A percentile compares a stretch with the other conserved stretches of the same genome.
Evolutionary conservation across 2,329 filamentous ascomycete genomes (phyloP).

Genomic region (Beauveria rudraprayagi): DNA sequence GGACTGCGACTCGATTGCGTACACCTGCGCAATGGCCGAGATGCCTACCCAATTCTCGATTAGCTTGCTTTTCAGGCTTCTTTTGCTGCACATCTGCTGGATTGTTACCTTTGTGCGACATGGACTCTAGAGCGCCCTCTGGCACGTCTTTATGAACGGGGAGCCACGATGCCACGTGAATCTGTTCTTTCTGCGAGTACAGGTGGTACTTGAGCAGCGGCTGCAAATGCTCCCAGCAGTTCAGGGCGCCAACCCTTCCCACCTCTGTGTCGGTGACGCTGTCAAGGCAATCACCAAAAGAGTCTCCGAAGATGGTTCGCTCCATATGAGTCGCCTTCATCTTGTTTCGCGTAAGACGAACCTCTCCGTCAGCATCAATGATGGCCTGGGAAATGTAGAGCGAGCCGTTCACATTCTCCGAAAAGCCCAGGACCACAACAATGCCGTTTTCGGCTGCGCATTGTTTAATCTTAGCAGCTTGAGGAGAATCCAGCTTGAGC

Average conservation of each 20-base stretch:
- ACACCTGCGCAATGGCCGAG: neutral
- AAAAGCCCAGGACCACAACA: slow-evolving; percentile 36
- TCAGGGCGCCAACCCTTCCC: slow-evolving; percentile 36
- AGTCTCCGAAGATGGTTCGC: slow-evolving; percentile 41
- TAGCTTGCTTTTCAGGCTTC: neutral
- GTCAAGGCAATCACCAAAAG: slow-evolving; percentile 27
- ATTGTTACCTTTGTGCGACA: neutral
- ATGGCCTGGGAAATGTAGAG: slow-evolving; percentile 40
- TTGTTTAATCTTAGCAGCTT: slow-evolving; percentile 29
- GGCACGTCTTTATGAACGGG: slow-evolving; percentile 9
- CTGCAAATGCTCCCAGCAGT: slow-evolving; percentile 45
- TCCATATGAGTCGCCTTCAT: slow-evolving; percentile 48
- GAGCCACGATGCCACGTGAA: slow-evolving; percentile 44
- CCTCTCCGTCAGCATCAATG: slow-evolving; percentile 32
- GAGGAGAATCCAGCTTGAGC: slow-evolving; percentile 29
- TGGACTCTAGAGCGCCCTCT: neutral
- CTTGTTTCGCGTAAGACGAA: slow-evolving; percentile 36
- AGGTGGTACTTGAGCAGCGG: slow-evolving; percentile 41
- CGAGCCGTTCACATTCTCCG: slow-evolving; percentile 28
- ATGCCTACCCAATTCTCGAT: neutral
- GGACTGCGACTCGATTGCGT: neutral
- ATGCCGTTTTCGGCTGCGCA: slow-evolving; percentile 29
- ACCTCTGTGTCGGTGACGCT: slow-evolving; percentile 32
- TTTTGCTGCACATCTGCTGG: too few relatives aligned
- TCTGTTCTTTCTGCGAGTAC: slow-evolving; percentile 33